Base-by-base conservation (phyloP, 2,329 filamentous ascomycete species). In the Tolypocladium pustulatum region DNA sequence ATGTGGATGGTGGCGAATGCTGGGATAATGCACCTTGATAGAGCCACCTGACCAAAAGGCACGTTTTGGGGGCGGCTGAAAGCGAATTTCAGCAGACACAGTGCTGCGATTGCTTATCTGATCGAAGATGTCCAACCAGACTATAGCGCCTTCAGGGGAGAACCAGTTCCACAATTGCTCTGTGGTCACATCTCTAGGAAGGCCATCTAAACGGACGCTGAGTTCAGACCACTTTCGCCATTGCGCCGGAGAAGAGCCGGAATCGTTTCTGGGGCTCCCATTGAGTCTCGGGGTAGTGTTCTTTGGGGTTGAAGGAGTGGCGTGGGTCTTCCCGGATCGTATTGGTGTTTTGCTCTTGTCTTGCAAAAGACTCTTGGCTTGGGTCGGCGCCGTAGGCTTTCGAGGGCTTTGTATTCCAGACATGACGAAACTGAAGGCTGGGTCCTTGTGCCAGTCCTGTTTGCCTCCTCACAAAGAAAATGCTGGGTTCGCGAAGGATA, bases 101-200 rank as follows among this genome's bases (percentile, higher is more conserved):
- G 55, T 73, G 66, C 54, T 56, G 8, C 36, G 34, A 7, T 41
- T 34, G 4, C 64, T 62, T 12, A 52, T n/a, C 8, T n/a, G 27
- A 2, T 81, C 77, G 55, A 75, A 78, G 1, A 88, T 73, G 17
- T 87, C 82, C 40, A 89, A 81, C 40, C 72, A 79, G 3, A 70
- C 70, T 15, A 90, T 76, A 7, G 72, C 72, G 0, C 86, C 85
- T 59, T 83, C 74, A 0, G 64, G 60, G 1, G 72, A 68, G 61
- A 90, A 82, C 22, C 77, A 77, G 2, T 74, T 65, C 68, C 79
- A 83, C 1, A 90, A 66, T 20, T 78, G 71, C 32, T 67, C 69
- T 0, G 75, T 72, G 0, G 72, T 76, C 0, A 74, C 68, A 9
- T 69, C 64, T 0, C 38, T 13, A 0, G 76, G 74, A 5, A 82